phyloP scores from a whole-genome alignment of 805 yeast genomes.

The Blastobotrys chiropterorum region DNA sequence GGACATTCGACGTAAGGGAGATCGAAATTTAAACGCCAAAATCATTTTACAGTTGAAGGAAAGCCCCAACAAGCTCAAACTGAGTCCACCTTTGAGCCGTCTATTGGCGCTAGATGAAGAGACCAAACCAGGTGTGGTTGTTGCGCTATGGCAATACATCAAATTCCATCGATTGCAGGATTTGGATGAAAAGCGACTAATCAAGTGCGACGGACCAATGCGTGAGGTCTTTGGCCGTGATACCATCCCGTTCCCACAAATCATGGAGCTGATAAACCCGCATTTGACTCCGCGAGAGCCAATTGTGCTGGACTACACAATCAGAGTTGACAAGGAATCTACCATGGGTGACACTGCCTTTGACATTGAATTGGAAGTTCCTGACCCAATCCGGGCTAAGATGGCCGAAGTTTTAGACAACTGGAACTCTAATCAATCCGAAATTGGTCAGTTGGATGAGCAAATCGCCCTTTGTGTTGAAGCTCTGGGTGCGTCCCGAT shows the following conservation, averaged over 20 bases:
- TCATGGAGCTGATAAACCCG: slow-evolving; percentile 60
- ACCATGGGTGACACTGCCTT: slow-evolving; percentile 70
- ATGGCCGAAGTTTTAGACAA: slow-evolving; percentile 34
- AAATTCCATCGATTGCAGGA: slow-evolving; percentile 60
- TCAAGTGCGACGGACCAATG: slow-evolving; percentile 45
- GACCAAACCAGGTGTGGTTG: slow-evolving; percentile 81
- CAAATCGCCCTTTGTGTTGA: slow-evolving; percentile 44
- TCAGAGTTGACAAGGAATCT: slow-evolving; percentile 69
- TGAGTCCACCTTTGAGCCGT: slow-evolving; percentile 59
- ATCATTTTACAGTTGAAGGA: slow-evolving; percentile 80
- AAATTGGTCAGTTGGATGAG: slow-evolving; percentile 39
- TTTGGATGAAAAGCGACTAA: slow-evolving; percentile 47
- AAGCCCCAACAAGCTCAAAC: slow-evolving; percentile 57
- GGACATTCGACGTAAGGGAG: slow-evolving; percentile 78
- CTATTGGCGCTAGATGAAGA: slow-evolving; percentile 72
- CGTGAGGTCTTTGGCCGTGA: slow-evolving; percentile 43
- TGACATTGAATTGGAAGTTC: slow-evolving; percentile 62
- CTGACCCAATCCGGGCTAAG: slow-evolving; percentile 32
- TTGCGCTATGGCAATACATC: slow-evolving; percentile 69
- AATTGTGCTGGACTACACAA: slow-evolving; percentile 63
- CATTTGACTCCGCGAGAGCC: slow-evolving; percentile 78
- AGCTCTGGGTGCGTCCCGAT: slow-evolving; percentile 43
- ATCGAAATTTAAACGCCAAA: slow-evolving; percentile 54
- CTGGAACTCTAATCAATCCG: slow-evolving; percentile 37
- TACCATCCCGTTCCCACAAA: slow-evolving; percentile 58